A percentile compares a stretch with the other conserved stretches of the same genome.
Conservation (phyloP, 805 yeast genomes). For the Torulaspora maleeae region DNA sequence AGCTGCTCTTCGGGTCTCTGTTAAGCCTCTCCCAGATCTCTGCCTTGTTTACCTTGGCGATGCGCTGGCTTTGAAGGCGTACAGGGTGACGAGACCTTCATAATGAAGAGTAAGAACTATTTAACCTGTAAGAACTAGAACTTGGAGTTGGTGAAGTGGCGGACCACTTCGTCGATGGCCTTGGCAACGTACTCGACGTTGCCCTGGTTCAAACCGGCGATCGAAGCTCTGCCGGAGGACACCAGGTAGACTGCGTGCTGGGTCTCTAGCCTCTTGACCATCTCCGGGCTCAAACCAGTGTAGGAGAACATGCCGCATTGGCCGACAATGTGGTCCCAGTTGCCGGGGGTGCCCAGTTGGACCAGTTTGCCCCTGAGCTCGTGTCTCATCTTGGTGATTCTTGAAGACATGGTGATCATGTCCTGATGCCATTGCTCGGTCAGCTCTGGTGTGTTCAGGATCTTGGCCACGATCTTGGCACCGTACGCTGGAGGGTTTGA, state of each 20-base stretch:
- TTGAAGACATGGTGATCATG: conserved; percentile 77
- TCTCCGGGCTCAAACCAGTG: conserved; percentile 76
- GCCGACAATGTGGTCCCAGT: conserved; percentile 83
- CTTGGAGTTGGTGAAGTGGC: conserved; percentile 36
- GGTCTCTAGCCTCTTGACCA: conserved; percentile 70
- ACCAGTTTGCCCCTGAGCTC: conserved; percentile 58
- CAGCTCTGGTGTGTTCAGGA: conserved; percentile 63
- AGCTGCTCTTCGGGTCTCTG: neutral
- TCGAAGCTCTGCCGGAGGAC: conserved; percentile 81
- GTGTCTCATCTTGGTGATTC: conserved; percentile 76
- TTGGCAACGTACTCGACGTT: conserved; percentile 76
- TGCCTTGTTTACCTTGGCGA: conserved; percentile 2
- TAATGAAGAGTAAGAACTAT: neutral
- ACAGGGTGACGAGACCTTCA: conserved; percentile 3
- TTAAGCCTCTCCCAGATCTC: conserved; percentile 7
- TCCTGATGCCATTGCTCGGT: conserved; percentile 78
- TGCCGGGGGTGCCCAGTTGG: conserved; percentile 72
- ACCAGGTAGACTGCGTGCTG: conserved; percentile 81
- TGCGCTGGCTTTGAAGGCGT: neutral
- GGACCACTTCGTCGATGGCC: conserved; percentile 75
- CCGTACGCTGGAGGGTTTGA: conserved; percentile 97
- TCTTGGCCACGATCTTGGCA: conserved; percentile 78
- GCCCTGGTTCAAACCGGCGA: conserved; percentile 82
- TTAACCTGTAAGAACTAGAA: conserved; percentile 11
- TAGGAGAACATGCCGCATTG: conserved; percentile 98